Evolutionary conservation across 1,284 basidiomycete genomes (phyloP).

Genomic region (Ustanciosporium gigantosporum): DNA sequence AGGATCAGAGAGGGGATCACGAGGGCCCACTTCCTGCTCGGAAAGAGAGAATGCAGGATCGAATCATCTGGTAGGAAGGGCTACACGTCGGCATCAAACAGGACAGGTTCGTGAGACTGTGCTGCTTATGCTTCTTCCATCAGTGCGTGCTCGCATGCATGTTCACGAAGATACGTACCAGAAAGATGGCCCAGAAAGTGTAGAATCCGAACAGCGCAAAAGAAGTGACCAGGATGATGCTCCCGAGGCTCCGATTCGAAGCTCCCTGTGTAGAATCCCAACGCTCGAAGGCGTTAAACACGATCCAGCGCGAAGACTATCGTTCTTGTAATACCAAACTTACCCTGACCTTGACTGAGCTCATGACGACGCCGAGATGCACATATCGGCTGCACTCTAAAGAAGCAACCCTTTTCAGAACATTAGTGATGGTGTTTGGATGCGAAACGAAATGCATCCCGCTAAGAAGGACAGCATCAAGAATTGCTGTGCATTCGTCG

Average conservation of each 20-base stretch:
- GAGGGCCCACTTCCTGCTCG: constrained; percentile 23
- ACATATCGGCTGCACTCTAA: too few relatives aligned
- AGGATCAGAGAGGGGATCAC: constrained; percentile 18
- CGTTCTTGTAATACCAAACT: too few relatives aligned
- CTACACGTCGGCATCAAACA: constrained; percentile 3
- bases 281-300: not conserved
- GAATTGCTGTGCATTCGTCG: too few relatives aligned
- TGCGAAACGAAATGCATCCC: too few relatives aligned
- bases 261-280: not conserved
- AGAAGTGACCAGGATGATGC: constrained; percentile 7
- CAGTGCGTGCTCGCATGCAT: too few relatives aligned
- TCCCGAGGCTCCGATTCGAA: constrained; percentile 13
- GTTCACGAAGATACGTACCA: constrained; percentile 21
- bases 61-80: constrained; percentile 30
- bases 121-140: not conserved
- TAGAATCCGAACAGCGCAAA: constrained; percentile 11
- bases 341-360: too few relatives aligned
- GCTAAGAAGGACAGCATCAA: too few relatives aligned
- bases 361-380: too few relatives aligned
- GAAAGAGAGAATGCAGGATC: constrained; percentile 7
- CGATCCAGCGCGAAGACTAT: too few relatives aligned
- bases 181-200: constrained; percentile 24
- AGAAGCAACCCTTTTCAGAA: too few relatives aligned
- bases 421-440: too few relatives aligned
- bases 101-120: not conserved